Conservation (phyloP, 2,329 filamentous ascomycete species). For the Hymenoscyphus salicellus region DNA sequence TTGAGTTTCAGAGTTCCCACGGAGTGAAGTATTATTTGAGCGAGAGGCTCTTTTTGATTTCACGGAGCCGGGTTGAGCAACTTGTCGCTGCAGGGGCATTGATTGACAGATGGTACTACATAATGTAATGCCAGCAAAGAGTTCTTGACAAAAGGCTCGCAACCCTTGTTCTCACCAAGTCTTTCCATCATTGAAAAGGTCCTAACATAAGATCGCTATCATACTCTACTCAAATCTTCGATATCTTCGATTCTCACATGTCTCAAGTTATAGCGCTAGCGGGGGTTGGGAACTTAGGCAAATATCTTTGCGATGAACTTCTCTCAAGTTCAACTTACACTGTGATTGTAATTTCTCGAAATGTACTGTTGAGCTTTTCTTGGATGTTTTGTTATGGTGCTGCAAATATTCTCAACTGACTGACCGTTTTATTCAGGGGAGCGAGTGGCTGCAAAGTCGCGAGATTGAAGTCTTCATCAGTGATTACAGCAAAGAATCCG, state of each 20-base stretch:
- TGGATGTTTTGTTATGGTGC: not conserved
- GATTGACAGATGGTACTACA: not conserved
- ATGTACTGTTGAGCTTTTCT: not conserved
- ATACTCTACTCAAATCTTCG: not conserved
- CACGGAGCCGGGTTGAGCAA: not conserved
- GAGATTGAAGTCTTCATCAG: not conserved
- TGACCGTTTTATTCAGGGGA: not conserved
- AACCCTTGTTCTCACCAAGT: not conserved
- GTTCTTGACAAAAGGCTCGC: not conserved
- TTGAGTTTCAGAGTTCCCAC: no score
- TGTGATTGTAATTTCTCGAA: not conserved
- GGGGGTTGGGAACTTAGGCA: not conserved
- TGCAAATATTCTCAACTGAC: not conserved
- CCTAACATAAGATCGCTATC: not conserved
- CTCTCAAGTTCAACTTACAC: not conserved
- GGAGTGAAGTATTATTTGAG: not conserved
- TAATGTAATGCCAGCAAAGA: not conserved
- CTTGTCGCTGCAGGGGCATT: no score
- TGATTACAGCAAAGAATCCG: not conserved
- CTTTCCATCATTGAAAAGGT: not conserved
- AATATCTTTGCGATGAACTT: slow-evolving; percentile 1
- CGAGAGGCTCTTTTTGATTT: not conserved
- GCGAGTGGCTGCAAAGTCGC: not conserved
- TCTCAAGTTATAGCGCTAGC: not conserved
- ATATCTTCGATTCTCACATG: not conserved